A percentile compares a stretch with the other conserved stretches of the same genome.
Evolutionary conservation across 768 basidiomycete genomes (phyloP).

Genomic region (Lactarius vividus): DNA sequence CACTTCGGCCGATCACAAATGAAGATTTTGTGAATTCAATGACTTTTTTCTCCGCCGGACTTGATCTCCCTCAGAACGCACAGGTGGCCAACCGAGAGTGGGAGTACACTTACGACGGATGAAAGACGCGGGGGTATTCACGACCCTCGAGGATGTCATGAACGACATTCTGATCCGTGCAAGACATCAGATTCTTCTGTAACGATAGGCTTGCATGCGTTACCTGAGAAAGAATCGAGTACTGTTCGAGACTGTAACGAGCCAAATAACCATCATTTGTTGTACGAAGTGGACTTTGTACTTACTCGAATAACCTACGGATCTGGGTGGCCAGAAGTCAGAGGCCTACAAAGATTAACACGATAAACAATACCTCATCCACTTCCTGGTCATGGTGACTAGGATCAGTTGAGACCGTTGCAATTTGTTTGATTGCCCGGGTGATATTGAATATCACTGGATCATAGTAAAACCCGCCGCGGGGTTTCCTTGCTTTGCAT

Average conservation of each 20-base stretch:
- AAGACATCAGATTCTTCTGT: neutral
- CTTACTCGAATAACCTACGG: slow-evolving; percentile 20
- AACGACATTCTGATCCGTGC: slow-evolving; percentile 5
- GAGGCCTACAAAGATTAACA: neutral
- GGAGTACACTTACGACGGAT: slow-evolving; percentile 19
- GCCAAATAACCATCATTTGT: neutral
- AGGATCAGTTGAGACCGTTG: neutral
- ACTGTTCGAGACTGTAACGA: slow-evolving; percentile 20
- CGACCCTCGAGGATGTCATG: slow-evolving; percentile 21
- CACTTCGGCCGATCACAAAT: slow-evolving; percentile 49
- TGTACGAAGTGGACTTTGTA: neutral
- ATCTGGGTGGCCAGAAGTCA: neutral
- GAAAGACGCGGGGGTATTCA: slow-evolving; percentile 22
- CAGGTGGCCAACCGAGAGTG: too few relatives aligned
- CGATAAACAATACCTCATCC: slow-evolving; percentile 16
- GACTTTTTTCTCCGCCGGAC: slow-evolving; percentile 21
- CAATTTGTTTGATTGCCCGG: neutral
- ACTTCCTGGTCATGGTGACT: neutral
- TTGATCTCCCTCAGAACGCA: neutral
- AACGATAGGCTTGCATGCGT: neutral
- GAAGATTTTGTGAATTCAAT: slow-evolving; percentile 22
- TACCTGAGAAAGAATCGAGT: slow-evolving; percentile 18
- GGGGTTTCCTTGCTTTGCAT: slow-evolving; percentile 15
- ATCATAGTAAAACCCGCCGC: neutral
- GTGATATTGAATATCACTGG: neutral